Evolutionary conservation across 1,284 basidiomycete genomes (phyloP), one percentile per base, ranked within the genome.

Genomic region (Sutorius eximius): DNA sequence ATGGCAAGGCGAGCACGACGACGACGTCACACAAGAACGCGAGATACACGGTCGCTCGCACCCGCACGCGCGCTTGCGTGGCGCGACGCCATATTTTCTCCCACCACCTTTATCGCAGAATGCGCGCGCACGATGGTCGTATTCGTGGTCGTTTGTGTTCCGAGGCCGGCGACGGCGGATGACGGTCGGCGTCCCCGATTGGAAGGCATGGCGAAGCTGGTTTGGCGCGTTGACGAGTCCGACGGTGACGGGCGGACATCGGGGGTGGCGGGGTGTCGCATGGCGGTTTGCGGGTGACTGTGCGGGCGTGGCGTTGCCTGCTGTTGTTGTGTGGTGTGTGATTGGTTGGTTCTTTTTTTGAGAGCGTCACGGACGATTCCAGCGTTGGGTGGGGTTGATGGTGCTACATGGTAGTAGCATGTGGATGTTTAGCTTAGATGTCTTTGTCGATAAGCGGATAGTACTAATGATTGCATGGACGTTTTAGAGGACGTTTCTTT

Each of bases 121-220:
- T 16, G 32, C 36, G 10, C 65, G 57, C 5, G 10, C 41, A 8
- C 51, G 42, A n/a, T 60, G 64, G 63, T 33, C 55, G 27, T 53
- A 59, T 47, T 50, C 60, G 34, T 75, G 73, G 71, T 69, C 73
- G 10, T 80, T 81, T 58, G 70, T 72, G 16, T 71, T 80, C 49
- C 56, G 66, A 34, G 77, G 78, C 1, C 69, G 77, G 36, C 65
- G 75, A 27, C 71, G 77, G 46, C 70, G 76, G 29, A 63, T 82
- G 56, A 70, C 71, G 30, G 20, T 80, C 3, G 65, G 66, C 13
- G 38, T 71, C 27, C 78, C 79, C 1, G 50, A 56, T 16, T 68
- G 67, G 68, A 51, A 7, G 20, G 34, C 41, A 3, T 57, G 52
- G 55, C 10, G 48, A 12, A 41, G 42, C 12, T 49, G 45, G 51